Conservation (phyloP, 768 basidiomycete species). For the Melanogaster broomeanus region DNA sequence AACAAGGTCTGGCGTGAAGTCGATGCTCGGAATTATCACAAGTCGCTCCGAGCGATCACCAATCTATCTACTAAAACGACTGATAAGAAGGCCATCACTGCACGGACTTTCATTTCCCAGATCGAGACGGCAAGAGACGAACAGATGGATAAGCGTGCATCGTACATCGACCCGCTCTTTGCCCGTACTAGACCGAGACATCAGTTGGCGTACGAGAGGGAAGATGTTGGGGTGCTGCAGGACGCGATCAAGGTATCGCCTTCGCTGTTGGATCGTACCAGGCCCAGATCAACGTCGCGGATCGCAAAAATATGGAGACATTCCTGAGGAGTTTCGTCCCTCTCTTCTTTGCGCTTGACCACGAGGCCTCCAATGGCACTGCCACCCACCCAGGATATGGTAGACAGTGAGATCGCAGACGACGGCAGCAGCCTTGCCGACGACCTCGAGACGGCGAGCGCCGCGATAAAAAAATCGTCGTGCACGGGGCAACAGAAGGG, state of each 20-base stretch:
- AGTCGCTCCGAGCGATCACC: constrained; percentile 93
- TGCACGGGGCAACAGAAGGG: constrained; percentile 39
- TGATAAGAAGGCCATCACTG: constrained; percentile 83
- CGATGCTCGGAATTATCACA: constrained; percentile 90
- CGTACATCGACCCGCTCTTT: constrained; percentile 50
- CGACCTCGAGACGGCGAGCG: constrained; percentile 38
- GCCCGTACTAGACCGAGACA: constrained; percentile 66
- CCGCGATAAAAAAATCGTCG: constrained; percentile 27
- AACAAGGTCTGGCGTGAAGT: constrained; percentile 99
- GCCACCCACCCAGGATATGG: constrained; percentile 63
- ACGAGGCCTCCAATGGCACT: constrained; percentile 66
- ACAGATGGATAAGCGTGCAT: constrained; percentile 74
- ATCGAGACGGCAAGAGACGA: constrained; percentile 85
- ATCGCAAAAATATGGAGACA: constrained; percentile 80
- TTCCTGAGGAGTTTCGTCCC: constrained; percentile 78
- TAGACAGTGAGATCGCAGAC: constrained; percentile 62
- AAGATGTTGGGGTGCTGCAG: constrained; percentile 75
- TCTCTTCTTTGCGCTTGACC: constrained; percentile 75
- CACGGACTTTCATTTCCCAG: constrained; percentile 78
- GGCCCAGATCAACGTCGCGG: constrained; percentile 66
- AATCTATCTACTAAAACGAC: constrained; percentile 84
- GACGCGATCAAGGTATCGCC: constrained; percentile 88
- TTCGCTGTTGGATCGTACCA: constrained; percentile 90
- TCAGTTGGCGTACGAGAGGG: constrained; percentile 79
- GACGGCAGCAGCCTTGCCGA: constrained; percentile 35